Conservation (phyloP, 2,329 filamentous ascomycete genomes). For the Rhinocladiella similis region DNA sequence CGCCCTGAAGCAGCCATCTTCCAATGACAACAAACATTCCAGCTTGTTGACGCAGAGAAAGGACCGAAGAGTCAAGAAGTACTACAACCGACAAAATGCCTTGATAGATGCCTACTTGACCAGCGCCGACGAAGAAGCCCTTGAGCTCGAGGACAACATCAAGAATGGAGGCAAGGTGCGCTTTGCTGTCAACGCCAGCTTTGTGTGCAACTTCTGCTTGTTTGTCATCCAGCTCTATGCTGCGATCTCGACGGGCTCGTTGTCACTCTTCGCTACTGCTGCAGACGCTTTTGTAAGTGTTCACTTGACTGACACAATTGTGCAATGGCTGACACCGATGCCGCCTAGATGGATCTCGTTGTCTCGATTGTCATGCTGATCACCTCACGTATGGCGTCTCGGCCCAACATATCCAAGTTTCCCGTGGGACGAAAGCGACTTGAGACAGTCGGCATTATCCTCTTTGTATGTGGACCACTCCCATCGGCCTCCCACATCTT, state of each 20-base stretch:
- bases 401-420: constrained; percentile 42
- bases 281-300: constrained; percentile 60
- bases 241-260: constrained; percentile 58
- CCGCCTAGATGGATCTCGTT: constrained; percentile 57
- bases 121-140: constrained; percentile 56
- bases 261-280: constrained; percentile 65
- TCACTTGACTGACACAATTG: constrained; percentile 22
- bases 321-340: constrained; percentile 24
- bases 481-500: no score
- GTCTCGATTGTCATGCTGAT: constrained; percentile 64
- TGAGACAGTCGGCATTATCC: constrained; percentile 65
- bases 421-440: constrained; percentile 56
- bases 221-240: constrained; percentile 62
- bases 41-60: constrained; percentile 28
- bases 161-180: constrained; percentile 54
- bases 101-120: constrained; percentile 53
- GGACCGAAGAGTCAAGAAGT: constrained; percentile 41
- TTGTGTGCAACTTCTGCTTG: constrained; percentile 54
- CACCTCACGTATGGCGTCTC: constrained; percentile 60
- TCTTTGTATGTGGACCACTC: constrained; percentile 44
- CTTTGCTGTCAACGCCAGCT: constrained; percentile 56
- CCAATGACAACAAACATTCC: constrained; percentile 16
- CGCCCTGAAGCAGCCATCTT: constrained; percentile 15
- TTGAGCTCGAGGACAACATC: constrained; percentile 52
- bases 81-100: constrained; percentile 43